Evolutionary conservation across 768 basidiomycete genomes (phyloP), one percentile per base, ranked within the genome.

Genomic region (Holtermannia corniformis): DNA sequence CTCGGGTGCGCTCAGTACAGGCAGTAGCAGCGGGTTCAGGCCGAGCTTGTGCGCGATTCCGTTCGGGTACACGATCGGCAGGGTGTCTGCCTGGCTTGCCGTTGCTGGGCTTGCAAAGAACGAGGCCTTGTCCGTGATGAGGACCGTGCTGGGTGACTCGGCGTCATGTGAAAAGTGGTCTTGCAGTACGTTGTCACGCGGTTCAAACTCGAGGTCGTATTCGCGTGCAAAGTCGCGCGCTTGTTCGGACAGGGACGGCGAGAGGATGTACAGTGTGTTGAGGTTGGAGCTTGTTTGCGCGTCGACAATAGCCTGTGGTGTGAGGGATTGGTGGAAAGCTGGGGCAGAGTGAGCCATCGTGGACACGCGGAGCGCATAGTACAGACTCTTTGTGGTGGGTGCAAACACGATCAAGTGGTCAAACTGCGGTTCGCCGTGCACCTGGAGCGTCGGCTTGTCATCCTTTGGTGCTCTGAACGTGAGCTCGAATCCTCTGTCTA

Each of bases 151-250:
- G 0, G 78, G 80, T 0, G 80, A 72, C 0, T 81, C 76, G n/a
- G 79, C 79, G n/a, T 79, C 72, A 65, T 81, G 78, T 22, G 83
- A 82, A 76, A 90, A 87, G 72, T 93, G 87, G 3, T 91, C 92
- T 56, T 93, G 67, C 46, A 95, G 79, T 1, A 84, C 83, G 0
- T 84, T 84, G 1, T 83, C 83, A 1, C 89, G 85, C 4, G 89
- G 87, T 16, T 87, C 86, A 22, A 88, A 83, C 49, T 89, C 80
- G 51, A 97, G 78, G 32, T 86, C 86, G 77, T 97, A 97, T 75
- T 99, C 95, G 46, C 87, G 72, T 0, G 90, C 87, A 50, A 93
- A 92, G 75, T 41, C 86, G 76, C 2, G 82, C 83, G 73, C 85
- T 80, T 74, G 80, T 83, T 61, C 75, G 5, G 72, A 62, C 40